phyloP scores from a whole-genome alignment of 2,329 filamentous ascomycete species.

The Huntiella moniliformis region DNA sequence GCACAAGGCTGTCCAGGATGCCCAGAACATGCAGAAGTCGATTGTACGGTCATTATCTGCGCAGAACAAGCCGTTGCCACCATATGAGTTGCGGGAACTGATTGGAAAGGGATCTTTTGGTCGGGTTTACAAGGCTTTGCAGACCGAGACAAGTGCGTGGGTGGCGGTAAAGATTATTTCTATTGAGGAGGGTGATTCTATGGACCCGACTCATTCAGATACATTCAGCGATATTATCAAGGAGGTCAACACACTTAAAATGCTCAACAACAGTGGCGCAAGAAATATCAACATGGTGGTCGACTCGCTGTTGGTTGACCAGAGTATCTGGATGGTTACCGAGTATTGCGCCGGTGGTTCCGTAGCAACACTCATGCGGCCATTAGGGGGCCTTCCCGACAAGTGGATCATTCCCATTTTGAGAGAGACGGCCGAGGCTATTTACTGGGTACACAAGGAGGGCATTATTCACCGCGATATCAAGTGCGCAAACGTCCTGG shows the following conservation, averaged over 20 bases:
- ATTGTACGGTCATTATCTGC: constrained; percentile 40
- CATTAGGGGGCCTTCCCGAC: constrained; percentile 29
- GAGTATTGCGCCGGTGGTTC: constrained; percentile 52
- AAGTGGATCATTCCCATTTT: constrained; percentile 33
- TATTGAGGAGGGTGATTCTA: constrained; percentile 49
- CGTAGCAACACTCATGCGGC: constrained; percentile 36
- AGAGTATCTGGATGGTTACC: constrained; percentile 49
- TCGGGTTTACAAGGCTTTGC: constrained; percentile 41
- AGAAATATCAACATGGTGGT: constrained; percentile 48
- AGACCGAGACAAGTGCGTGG: constrained; percentile 22
- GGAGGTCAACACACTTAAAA: constrained; percentile 35
- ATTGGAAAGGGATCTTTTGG: constrained; percentile 50
- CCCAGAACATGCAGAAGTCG: constrained; percentile 39
- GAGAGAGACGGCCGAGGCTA: constrained; percentile 28
- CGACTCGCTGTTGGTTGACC: constrained; percentile 42
- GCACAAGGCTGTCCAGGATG: constrained; percentile 36
- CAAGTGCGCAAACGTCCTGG: constrained; percentile 43
- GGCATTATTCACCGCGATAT: constrained; percentile 34
- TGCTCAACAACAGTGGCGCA: constrained; percentile 40
- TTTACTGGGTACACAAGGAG: constrained; percentile 30
- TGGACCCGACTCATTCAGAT: constrained; percentile 34
- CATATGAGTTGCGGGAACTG: constrained; percentile 41
- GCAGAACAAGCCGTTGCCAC: constrained; percentile 34
- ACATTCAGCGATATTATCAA: constrained; percentile 33
- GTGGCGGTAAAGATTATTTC: constrained; percentile 60